Conservation (phyloP, 2,329 filamentous ascomycete species). For the Harringtonia lauricola region DNA sequence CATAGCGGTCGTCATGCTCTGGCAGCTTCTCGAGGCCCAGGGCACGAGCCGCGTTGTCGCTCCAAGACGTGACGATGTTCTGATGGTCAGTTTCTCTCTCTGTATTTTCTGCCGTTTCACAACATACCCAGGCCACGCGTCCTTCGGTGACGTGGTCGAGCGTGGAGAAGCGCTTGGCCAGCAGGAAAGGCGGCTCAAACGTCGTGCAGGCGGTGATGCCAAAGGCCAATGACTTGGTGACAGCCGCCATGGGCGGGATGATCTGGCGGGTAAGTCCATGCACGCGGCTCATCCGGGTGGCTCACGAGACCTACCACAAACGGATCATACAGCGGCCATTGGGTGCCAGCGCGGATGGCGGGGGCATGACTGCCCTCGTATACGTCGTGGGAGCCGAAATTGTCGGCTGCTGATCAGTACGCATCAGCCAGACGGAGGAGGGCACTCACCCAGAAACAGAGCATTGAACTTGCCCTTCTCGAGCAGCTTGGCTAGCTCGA, state of each 20-base stretch:
- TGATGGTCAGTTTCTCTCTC: too few species aligned
- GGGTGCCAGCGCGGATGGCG: slow-evolving; percentile 2
- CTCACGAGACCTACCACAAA: too few species aligned
- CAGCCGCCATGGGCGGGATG: slow-evolving; percentile 9
- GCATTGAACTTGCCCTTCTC: slow-evolving; percentile 5
- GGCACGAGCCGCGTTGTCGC: slow-evolving; percentile 9
- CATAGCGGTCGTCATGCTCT: slow-evolving; percentile 13
- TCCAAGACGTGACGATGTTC: slow-evolving; percentile 15
- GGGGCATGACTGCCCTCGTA: slow-evolving; percentile 5
- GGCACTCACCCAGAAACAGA: slow-evolving; percentile 3
- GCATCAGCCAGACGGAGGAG: background rate
- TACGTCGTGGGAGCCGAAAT: background rate
- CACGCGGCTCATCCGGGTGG: too few species aligned
- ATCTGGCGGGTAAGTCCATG: background rate
- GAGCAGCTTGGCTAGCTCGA: slow-evolving; percentile 4
- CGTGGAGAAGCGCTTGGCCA: slow-evolving; percentile 10
- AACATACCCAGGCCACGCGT: slow-evolving; percentile 7
- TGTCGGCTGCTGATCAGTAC: background rate
- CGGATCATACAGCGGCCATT: slow-evolving; percentile 7
- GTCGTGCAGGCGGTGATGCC: slow-evolving; percentile 6
- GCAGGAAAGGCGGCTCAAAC: slow-evolving; percentile 7
- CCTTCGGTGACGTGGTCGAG: slow-evolving; percentile 11
- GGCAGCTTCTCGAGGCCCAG: slow-evolving; percentile 9
- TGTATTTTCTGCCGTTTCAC: too few species aligned
- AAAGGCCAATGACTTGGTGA: slow-evolving; percentile 8